These are phyloP conservation scores for Nannochloropsis oceanica DNA, from an alignment of 108 stramenopile genomes.

Conservation along the genomic window DNA sequence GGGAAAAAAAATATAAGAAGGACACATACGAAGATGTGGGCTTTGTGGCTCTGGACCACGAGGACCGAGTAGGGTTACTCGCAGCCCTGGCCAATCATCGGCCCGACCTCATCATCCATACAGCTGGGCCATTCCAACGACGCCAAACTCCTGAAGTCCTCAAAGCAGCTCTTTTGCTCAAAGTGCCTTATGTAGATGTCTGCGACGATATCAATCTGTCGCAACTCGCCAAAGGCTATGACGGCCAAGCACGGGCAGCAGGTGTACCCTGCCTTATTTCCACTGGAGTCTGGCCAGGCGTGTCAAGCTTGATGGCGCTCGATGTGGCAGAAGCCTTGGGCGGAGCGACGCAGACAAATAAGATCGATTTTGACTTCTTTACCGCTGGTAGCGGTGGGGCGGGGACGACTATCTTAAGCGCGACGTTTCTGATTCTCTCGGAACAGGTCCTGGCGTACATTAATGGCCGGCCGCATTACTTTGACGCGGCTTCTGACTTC, in stretches of 20 bases:
- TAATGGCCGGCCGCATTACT: conserved; percentile 3
- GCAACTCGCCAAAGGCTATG: conserved; percentile 10
- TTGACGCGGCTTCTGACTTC: conserved; percentile 14
- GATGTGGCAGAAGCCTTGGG: conserved; percentile 8
- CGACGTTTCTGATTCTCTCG: conserved; percentile 20
- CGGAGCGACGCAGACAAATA: conserved; percentile 1
- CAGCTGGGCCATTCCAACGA: conserved; percentile 25
- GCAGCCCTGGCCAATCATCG: not conserved
- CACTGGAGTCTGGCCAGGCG: conserved; percentile 25
- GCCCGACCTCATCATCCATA: conserved; percentile 21
- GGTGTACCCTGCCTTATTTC: conserved; percentile 19
- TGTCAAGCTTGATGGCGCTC: conserved; percentile 17
- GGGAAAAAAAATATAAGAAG: not conserved
- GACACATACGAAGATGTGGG: conserved; percentile 10
- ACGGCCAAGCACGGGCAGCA: not conserved
- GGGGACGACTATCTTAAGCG: conserved; percentile 20
- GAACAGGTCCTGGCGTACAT: conserved; percentile 15
- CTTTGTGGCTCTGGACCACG: conserved; percentile 14
- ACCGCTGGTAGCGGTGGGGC: conserved; percentile 18
- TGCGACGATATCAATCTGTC: conserved; percentile 19
- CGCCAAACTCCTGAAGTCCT: conserved; percentile 12
- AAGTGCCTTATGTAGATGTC: conserved; percentile 22
- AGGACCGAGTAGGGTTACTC: not conserved
- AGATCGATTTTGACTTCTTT: conserved; percentile 15
- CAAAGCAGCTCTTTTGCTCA: not conserved